Evolutionary conservation across 208 protist species (phyloP), one percentile per base, ranked within the genome.

Genomic region (Strigomonas oncopelti): DNA sequence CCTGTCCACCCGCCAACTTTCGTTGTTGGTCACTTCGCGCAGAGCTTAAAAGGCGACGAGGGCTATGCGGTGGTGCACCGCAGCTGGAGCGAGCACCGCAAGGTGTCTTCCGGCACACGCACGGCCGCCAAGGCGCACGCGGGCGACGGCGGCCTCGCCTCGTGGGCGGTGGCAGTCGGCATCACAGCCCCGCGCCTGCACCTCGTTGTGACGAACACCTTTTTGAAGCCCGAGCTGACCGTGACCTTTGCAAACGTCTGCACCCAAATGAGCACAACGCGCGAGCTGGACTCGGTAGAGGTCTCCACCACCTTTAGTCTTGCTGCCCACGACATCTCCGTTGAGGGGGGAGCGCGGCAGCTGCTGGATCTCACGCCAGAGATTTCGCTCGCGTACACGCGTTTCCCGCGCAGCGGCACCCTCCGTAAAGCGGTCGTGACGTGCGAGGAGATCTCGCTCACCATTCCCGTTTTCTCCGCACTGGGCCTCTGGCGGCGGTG

Each of bases 371-470:
- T 48, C 13, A 48, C 42, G 42, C 42, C 42, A 4, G 42, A 48
- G 42, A 48, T 48, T 20, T 9, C 16, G 13, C 42, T 48, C 42
- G 42, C 5, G 42, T 48, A 48, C 42, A 48, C 16, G 13, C 13
- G 16, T 1, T 48, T 48, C 16, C 42, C 42, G 3, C 42, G 16
- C 42, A 20, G 42, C 16, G 42, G 42, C 42, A 48, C 42, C 13
- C 16, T 48, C 1, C 42, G 42, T 4, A 67, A 75, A 20, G 63
- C 67, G 20, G 59, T 67, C 1, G 27, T 82, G 8, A 74, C 65
- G 11, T 80, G 70, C 57, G 52, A 48, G 25, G 65, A 83, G 27
- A 61, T 75, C 7, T 55, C 58, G 32, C 29, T 77, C 16, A 86
- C 80, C 24, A 20, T 86, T 11, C 80, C 53, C 24, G 61, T 69